Evolutionary conservation across 2,329 filamentous ascomycete genomes (phyloP), one percentile per base, ranked within the genome.

Genomic region (Pyrenophora graminea): DNA sequence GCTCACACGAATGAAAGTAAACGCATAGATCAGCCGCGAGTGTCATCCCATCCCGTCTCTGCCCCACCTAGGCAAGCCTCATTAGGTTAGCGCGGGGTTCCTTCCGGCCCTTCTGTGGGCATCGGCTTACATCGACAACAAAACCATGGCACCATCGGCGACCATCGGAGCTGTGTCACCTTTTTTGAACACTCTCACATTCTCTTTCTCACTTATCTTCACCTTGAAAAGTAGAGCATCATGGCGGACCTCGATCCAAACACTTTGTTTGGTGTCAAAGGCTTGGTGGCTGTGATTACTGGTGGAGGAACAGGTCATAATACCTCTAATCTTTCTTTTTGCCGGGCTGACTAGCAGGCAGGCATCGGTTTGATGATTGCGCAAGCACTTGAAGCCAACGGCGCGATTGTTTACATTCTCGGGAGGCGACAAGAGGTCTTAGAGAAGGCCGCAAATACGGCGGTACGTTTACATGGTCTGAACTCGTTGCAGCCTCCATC

Each of bases 361-460:
- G 63, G 63, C 6, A 66, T 67, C 21, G 63, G 64, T 1, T 36
- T 61, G 17, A 66, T 62, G 54, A 61, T 66, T 6, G 50, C 63
- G 3, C 56, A 58, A 51, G 52, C 64, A 10, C 53, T 66, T 1
- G 56, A 56, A 2, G 36, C 53, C n/a, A 63, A 61, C 18, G 62
- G 61, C 32, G 58, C 56, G 15, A 56, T 61, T 17, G 62, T 66
- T 6, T 67, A 66, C 30, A 62, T 67, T 17, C 44, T 68, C 3
- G 63, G 62, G 4, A 56, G 63, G 15, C 61, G 64, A 17, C 43
- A 58, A 23, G 55, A 61, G 4, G 53, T 55, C 1, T 54, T 68
- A n/a, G 45, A 62, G 39, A 19, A 48, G 23, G 53, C 52, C 15
- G 47, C 52, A 6, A 27, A 21, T 12, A 48, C 44, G 10, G 48